These are phyloP conservation scores for Pseudotulostoma volvatum DNA, from an alignment of 495 filamentous ascomycete species.

Conservation along the genomic window DNA sequence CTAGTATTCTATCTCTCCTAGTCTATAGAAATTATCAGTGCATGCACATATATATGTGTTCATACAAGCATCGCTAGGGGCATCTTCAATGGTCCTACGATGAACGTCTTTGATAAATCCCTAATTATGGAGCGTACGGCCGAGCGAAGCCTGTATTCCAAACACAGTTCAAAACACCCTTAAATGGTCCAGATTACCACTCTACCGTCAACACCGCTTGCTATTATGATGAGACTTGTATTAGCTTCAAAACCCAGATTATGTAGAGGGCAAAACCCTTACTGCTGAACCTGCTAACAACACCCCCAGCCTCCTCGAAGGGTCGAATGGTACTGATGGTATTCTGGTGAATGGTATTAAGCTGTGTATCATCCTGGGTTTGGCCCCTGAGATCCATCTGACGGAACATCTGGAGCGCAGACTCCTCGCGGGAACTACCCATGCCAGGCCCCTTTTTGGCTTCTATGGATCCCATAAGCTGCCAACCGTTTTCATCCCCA, in stretches of 20 bases:
- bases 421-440: slow-evolving; percentile 52
- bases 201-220: slow-evolving; percentile 87
- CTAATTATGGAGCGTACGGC: too few relatives aligned
- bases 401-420: slow-evolving; percentile 95
- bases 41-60: too few relatives aligned
- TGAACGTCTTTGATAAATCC: too few relatives aligned
- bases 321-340: slow-evolving; percentile 70
- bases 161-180: neutral
- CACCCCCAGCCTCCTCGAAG: slow-evolving; percentile 48
- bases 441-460: slow-evolving; percentile 33
- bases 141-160: too few relatives aligned
- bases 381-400: slow-evolving; percentile 98
- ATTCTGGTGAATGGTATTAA: slow-evolving; percentile 95
- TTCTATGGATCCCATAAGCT: slow-evolving; percentile 70
- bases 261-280: slow-evolving; percentile 29
- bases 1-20: too few relatives aligned
- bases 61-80: too few relatives aligned
- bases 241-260: slow-evolving; percentile 1
- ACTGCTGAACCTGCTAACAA: slow-evolving; percentile 75
- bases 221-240: slow-evolving; percentile 34
- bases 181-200: slow-evolving; percentile 61
- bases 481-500: slow-evolving; percentile 74
- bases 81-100: too few relatives aligned
- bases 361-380: slow-evolving; percentile 68
- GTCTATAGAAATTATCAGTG: too few relatives aligned